These are phyloP conservation scores for Cercospora berteroae DNA, from an alignment of 2,329 filamentous ascomycete genomes.

Conservation along the genomic window DNA sequence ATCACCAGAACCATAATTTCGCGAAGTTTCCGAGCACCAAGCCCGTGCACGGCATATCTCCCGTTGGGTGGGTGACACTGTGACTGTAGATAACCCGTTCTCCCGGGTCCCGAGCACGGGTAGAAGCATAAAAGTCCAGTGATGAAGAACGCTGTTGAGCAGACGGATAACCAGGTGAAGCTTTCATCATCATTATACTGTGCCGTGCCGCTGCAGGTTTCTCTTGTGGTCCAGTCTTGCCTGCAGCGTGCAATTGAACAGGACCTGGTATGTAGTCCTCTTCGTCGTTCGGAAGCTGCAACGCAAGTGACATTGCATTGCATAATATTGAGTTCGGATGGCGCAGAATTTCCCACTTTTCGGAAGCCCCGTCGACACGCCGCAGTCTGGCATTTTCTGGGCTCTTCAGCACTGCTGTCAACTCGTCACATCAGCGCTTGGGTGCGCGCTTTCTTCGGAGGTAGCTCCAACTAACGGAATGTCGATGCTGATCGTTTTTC, in stretches of 20 bases:
- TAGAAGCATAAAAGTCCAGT: too few species aligned
- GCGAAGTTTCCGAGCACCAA: not conserved
- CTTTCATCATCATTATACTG: not conserved
- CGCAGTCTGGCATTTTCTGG: not conserved
- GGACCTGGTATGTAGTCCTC: not conserved
- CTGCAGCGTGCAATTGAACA: not conserved
- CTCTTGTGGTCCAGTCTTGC: not conserved
- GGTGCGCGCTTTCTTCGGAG: not conserved
- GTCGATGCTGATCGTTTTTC: not conserved
- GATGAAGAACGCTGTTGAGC: too few species aligned
- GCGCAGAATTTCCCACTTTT: not conserved
- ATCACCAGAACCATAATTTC: not conserved
- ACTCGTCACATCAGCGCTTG: not conserved
- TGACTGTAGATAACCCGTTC: not conserved
- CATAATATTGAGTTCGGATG: not conserved
- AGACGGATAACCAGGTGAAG: too few species aligned
- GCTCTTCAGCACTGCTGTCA: not conserved
- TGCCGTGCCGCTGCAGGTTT: not conserved
- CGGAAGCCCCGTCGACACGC: not conserved
- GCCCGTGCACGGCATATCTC: not conserved
- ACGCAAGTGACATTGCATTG: not conserved
- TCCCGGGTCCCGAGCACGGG: not conserved
- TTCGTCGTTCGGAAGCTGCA: not conserved
- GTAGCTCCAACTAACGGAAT: not conserved
- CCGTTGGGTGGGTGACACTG: not conserved